Conservation (phyloP, 2,329 filamentous ascomycete genomes). For the Zasmidium citrigriseum region DNA sequence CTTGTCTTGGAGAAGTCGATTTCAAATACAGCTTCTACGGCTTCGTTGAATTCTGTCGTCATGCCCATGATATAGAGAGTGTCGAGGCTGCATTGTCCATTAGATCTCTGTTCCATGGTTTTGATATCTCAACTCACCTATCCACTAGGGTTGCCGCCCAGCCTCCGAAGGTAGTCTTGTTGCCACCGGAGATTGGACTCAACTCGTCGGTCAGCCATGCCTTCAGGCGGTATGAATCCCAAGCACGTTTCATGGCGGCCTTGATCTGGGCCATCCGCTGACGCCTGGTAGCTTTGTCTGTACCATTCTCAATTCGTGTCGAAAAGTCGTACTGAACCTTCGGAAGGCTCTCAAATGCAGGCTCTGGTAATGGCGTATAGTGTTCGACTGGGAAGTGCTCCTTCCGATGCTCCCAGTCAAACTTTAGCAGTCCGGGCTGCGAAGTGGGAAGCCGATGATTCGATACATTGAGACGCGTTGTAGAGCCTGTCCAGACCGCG, state of each 20-base stretch:
- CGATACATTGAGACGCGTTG: not conserved
- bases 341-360: conserved; percentile 7
- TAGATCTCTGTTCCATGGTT: not conserved
- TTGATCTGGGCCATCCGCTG: conserved; percentile 55
- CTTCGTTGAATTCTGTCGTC: conserved; percentile 64
- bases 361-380: conserved; percentile 8
- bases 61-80: conserved; percentile 72
- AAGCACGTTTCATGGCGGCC: conserved; percentile 73
- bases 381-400: conserved; percentile 16
- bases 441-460: not conserved
- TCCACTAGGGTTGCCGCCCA: conserved; percentile 91
- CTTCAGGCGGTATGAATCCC: conserved; percentile 75
- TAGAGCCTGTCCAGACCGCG: not conserved
- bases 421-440: not conserved
- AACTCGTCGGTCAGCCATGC: conserved; percentile 89
- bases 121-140: conserved; percentile 13
- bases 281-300: conserved; percentile 6
- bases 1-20: conserved; percentile 64
- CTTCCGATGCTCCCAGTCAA: conserved; percentile 16
- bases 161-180: conserved; percentile 79
- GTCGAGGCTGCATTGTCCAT: conserved; percentile 54
- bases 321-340: conserved; percentile 14
- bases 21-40: conserved; percentile 57
- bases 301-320: not conserved
- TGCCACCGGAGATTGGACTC: conserved; percentile 62